phyloP scores from a whole-genome alignment of 1,284 basidiomycete species.

The Neotropicomus parvogracilis region DNA sequence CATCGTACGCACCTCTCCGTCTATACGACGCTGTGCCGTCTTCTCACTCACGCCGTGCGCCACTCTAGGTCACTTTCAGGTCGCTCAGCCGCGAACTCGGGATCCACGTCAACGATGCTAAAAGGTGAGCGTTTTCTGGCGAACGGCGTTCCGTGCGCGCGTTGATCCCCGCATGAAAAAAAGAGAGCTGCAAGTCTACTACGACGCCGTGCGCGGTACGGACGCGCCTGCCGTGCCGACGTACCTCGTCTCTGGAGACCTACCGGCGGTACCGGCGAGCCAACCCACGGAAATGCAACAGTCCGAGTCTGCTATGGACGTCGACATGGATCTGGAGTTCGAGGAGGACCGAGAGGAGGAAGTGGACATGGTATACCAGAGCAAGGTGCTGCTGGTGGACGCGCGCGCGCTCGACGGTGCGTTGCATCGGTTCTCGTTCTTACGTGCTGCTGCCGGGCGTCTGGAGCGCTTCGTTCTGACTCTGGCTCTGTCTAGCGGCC shows the following conservation, averaged over 20 bases:
- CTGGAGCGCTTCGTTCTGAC: neutral
- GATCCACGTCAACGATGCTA: conserved; percentile 70
- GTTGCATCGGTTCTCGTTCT: conserved; percentile 26
- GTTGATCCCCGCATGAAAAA: conserved; percentile 1
- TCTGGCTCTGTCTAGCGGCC: conserved; percentile 37
- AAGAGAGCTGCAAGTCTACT: conserved; percentile 53
- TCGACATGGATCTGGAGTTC: conserved; percentile 46
- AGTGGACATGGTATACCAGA: conserved; percentile 39
- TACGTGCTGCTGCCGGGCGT: no score
- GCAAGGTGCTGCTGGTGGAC: conserved; percentile 50
- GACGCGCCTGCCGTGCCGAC: conserved; percentile 54
- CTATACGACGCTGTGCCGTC: neutral
- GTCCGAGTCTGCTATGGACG: conserved; percentile 42
- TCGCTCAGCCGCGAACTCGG: conserved; percentile 64
- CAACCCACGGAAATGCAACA: conserved; percentile 14
- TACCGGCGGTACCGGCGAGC: conserved; percentile 18
- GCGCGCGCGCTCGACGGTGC: conserved; percentile 59
- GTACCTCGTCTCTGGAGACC: conserved; percentile 60
- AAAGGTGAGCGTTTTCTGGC: conserved; percentile 49
- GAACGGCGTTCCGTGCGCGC: no score
- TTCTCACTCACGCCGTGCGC: neutral
- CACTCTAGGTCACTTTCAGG: conserved; percentile 64
- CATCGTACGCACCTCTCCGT: conserved; percentile 43
- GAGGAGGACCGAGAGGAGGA: conserved; percentile 26
- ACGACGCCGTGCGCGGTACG: conserved; percentile 39